Conservation (phyloP, 176 grass and related monocot species). For the Eleusine coracana region DNA sequence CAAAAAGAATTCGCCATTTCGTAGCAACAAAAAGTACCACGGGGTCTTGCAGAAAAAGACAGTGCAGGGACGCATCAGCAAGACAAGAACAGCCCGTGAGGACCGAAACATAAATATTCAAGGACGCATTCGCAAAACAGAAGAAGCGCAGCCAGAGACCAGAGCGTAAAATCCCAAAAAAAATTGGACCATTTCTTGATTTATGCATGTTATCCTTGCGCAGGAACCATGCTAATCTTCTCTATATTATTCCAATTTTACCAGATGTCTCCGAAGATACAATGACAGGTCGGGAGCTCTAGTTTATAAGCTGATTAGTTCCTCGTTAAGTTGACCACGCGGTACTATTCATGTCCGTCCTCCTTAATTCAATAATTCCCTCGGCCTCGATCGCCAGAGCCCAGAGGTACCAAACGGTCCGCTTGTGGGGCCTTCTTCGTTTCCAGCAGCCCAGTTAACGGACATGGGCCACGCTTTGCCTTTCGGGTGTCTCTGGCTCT, state of each 20-base stretch:
- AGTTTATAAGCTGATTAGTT: not conserved
- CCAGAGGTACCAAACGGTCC: not conserved
- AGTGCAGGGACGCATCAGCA: no score
- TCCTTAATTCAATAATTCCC: not conserved
- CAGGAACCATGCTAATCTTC: slow-evolving; percentile 27
- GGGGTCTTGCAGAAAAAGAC: no score
- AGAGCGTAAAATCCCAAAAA: not conserved
- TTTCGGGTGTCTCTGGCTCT: not conserved
- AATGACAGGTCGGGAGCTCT: fast-evolving
- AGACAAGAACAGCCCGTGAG: no score
- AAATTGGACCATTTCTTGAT: slow-evolving; percentile 27
- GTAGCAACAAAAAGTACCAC: no score
- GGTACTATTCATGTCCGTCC: not conserved
- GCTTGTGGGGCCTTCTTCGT: not conserved
- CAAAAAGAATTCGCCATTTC: no score
- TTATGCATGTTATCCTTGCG: slow-evolving; percentile 25
- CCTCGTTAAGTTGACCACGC: not conserved
- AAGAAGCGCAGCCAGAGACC: no score
- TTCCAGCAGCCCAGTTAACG: not conserved
- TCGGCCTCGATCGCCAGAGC: no score
- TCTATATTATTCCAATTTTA: slow-evolving; percentile 24
- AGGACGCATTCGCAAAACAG: not conserved
- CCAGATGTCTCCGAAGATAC: slow-evolving; percentile 8
- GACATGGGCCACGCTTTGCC: not conserved
- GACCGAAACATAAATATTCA: not conserved